Percentiles rank a stretch among this genome's conserved stretches.
Evolutionary conservation across 164 flowering plant species (phyloP).

Genomic region (Sedum album): DNA sequence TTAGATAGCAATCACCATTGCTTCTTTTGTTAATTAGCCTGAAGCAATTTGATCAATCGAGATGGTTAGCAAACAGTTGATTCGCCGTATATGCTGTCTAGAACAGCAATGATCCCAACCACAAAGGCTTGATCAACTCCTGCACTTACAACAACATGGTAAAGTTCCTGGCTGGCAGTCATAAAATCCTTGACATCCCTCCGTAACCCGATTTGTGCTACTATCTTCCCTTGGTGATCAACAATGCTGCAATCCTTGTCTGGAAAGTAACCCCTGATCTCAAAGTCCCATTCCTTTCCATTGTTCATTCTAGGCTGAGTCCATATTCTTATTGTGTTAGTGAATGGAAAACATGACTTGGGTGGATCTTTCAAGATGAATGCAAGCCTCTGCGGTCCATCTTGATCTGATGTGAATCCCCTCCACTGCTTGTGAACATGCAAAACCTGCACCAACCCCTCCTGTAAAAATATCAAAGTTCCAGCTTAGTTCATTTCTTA

Average conservation of each 20-base stretch:
- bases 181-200: slow-evolving; percentile 19
- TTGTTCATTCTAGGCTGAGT: slow-evolving; percentile 22
- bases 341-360: slow-evolving; percentile 25
- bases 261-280: slow-evolving; percentile 57
- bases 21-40: background rate
- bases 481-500: background rate
- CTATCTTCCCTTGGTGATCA: slow-evolving; percentile 37
- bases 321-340: slow-evolving; percentile 28
- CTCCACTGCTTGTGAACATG: slow-evolving; percentile 58
- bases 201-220: slow-evolving; percentile 66
- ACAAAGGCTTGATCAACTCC: slow-evolving; percentile 84
- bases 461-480: slow-evolving; percentile 24
- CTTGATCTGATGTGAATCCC: slow-evolving; percentile 30
- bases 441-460: slow-evolving; percentile 53
- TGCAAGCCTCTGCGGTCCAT: slow-evolving; percentile 45
- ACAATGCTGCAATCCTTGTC: slow-evolving; percentile 45
- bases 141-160: slow-evolving; percentile 55
- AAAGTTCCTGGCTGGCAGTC: slow-evolving; percentile 41
- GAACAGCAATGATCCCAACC: slow-evolving; percentile 70
- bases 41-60: background rate
- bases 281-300: slow-evolving; percentile 41
- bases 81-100: slow-evolving; percentile 69
- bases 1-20: background rate
- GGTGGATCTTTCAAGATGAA: slow-evolving; percentile 66
- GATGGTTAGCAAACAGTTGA: slow-evolving; percentile 46